Evolutionary conservation across 148 eudicot genomes (phyloP).

Genomic region (Amaranthus hypochondriacus): DNA sequence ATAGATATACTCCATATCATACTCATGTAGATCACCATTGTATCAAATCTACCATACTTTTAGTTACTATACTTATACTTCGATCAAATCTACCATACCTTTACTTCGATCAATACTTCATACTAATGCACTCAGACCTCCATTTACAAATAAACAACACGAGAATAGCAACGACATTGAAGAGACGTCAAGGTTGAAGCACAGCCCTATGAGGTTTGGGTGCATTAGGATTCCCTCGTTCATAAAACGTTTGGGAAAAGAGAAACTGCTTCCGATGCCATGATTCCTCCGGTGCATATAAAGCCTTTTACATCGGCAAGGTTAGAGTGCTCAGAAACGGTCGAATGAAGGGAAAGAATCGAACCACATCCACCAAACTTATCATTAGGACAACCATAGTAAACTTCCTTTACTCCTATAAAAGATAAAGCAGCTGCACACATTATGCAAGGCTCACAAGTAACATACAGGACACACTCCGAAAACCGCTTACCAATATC

Average conservation of each 20-base stretch:
- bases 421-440: slow-evolving; percentile 85
- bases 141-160: no score
- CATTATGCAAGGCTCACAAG: slow-evolving; percentile 99
- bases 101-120: no score
- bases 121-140: no score
- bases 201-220: slow-evolving; percentile 80
- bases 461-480: slow-evolving; percentile 67
- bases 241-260: slow-evolving; percentile 71
- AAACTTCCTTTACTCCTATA: slow-evolving; percentile 81
- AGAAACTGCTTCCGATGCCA: slow-evolving; percentile 77
- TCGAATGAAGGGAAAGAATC: slow-evolving; percentile 63
- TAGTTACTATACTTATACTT: no score
- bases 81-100: no score
- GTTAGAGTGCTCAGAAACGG: slow-evolving; percentile 22
- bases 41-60: no score
- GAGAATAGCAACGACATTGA: neutral
- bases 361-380: slow-evolving; percentile 98
- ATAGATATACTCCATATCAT: no score
- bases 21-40: no score
- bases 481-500: slow-evolving; percentile 56
- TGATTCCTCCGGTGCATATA: slow-evolving; percentile 75
- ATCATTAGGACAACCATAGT: slow-evolving; percentile 85
- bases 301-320: slow-evolving; percentile 36
- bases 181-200: slow-evolving; percentile 25
- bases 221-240: slow-evolving; percentile 94